These are phyloP conservation scores for Pseudogymnoascus sp. DNA, from an alignment of 2,329 filamentous ascomycete genomes.

Conservation along the genomic window DNA sequence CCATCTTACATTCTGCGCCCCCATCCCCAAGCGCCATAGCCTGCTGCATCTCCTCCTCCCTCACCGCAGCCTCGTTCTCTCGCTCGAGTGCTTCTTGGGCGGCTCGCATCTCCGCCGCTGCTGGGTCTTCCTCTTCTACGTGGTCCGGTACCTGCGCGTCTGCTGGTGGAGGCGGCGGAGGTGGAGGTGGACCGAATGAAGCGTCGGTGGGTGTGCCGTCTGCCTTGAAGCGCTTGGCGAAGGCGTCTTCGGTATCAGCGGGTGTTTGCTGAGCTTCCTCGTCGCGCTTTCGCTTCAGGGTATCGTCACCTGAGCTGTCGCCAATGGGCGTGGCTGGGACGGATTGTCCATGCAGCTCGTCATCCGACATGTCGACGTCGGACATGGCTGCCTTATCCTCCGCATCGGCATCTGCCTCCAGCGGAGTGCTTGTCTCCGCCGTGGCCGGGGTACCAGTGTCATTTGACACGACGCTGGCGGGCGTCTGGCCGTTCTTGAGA, in stretches of 20 bases:
- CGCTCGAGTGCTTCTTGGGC: conserved; percentile 26
- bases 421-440: conserved; percentile 34
- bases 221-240: conserved; percentile 25
- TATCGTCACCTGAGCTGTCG: conserved; percentile 14
- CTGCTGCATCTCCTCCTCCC: background rate
- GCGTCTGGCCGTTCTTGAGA: conserved; percentile 22
- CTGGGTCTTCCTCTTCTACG: conserved; percentile 13
- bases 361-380: conserved; percentile 29
- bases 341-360: conserved; percentile 35
- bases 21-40: background rate
- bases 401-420: conserved; percentile 21
- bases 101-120: conserved; percentile 17
- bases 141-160: conserved; percentile 8
- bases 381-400: conserved; percentile 22
- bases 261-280: conserved; percentile 30
- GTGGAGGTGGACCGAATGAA: conserved; percentile 11
- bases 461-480: conserved; percentile 19
- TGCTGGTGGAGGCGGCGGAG: conserved; percentile 23
- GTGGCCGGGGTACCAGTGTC: conserved; percentile 10
- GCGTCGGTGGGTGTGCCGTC: conserved; percentile 10
- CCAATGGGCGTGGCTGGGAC: conserved; percentile 39
- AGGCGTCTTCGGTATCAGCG: conserved; percentile 17
- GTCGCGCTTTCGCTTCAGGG: conserved; percentile 57
- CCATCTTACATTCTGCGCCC: background rate
- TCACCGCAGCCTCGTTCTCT: conserved; percentile 21